Conservation (phyloP, 1,284 basidiomycete genomes). For the Rhodotorula sp. region DNA sequence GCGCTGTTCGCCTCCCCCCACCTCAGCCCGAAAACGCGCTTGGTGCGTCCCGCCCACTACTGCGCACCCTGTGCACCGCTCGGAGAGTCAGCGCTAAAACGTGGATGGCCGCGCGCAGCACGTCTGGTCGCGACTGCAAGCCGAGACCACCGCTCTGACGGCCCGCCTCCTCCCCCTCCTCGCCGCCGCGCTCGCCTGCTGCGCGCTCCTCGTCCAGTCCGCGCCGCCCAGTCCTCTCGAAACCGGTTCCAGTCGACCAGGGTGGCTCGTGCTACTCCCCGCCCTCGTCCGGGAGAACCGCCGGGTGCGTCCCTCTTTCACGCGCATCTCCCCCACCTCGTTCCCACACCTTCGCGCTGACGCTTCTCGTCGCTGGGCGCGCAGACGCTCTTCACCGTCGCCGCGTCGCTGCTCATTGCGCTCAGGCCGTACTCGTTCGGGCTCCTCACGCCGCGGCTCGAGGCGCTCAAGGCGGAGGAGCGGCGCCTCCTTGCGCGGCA, state of each 20-base stretch:
- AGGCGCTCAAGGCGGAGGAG: conserved; percentile 14
- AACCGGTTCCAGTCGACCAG: fast-evolving
- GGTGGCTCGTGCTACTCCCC: not conserved
- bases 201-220: conserved; percentile 11
- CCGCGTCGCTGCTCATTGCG: conserved; percentile 6
- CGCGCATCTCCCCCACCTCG: not conserved
- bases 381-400: conserved; percentile 15
- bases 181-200: conserved; percentile 1
- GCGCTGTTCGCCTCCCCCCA: not conserved
- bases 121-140: conserved; percentile 19
- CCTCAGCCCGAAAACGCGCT: not conserved
- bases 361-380: not conserved
- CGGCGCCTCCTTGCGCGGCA: conserved; percentile 10
- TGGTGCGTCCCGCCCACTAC: not conserved
- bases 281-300: not conserved
- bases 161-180: not conserved
- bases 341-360: not conserved
- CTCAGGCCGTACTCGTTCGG: conserved; percentile 15
- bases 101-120: not conserved
- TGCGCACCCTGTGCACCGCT: too few species aligned
- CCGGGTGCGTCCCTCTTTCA: not conserved
- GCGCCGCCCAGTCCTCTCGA: not conserved
- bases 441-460: conserved; percentile 9
- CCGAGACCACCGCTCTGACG: not conserved
- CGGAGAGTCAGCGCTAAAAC: not conserved